phyloP scores from a whole-genome alignment of 148 eudicot genomes.

The Cornus kousa region DNA sequence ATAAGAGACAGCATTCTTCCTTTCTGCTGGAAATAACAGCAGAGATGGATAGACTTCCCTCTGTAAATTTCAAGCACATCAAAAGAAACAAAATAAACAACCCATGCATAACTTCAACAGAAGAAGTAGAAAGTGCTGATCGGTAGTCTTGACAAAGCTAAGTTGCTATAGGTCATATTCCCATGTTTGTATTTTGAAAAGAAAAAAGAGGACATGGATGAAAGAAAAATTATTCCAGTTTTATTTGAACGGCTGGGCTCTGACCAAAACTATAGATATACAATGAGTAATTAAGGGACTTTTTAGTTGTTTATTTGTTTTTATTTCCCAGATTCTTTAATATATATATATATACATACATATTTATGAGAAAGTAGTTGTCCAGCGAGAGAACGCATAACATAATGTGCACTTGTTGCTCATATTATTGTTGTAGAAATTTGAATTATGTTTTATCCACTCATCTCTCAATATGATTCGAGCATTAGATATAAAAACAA shows the following conservation, averaged over 20 bases:
- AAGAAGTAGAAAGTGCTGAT: not conserved
- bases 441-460: not conserved
- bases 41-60: conserved; percentile 73
- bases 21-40: conserved; percentile 72
- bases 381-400: too few relatives aligned
- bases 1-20: conserved; percentile 57
- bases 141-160: not conserved
- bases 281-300: not conserved
- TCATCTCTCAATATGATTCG: not conserved
- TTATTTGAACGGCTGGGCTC: not conserved
- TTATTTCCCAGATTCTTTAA: too few relatives aligned
- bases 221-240: too few relatives aligned
- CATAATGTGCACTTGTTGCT: not conserved
- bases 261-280: not conserved
- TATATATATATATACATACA: too few relatives aligned
- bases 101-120: not conserved
- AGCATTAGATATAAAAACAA: too few relatives aligned
- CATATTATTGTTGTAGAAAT: not conserved
- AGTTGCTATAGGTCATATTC: not conserved
- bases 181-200: too few relatives aligned
- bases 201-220: not conserved
- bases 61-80: conserved; percentile 50
- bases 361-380: too few relatives aligned
- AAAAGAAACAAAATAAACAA: conserved; percentile 5
- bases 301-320: not conserved